Conservation (phyloP, 179 eudicot species). For the Actinidia arguta region DNA sequence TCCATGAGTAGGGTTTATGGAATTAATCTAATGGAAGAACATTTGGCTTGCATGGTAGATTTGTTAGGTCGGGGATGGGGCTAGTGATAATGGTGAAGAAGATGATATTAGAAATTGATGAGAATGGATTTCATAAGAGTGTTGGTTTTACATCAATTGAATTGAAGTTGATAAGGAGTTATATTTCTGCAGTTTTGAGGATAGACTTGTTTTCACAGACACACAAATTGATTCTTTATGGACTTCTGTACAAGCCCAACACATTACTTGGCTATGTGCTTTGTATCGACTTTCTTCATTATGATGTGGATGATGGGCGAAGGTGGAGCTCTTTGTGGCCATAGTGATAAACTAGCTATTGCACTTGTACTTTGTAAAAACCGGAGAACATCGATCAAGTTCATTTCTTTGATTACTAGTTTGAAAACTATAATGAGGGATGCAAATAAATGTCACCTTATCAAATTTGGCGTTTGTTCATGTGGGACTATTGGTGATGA, state of each 20-base stretch:
- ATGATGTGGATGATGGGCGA: conserved; percentile 12
- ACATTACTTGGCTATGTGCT: conserved; percentile 13
- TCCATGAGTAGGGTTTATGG: conserved; percentile 20
- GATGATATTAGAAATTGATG: conserved; percentile 23
- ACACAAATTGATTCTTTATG: conserved; percentile 10
- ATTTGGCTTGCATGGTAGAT: conserved; percentile 26
- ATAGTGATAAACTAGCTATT: too few relatives aligned
- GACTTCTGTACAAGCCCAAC: conserved; percentile 14
- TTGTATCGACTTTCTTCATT: background rate
- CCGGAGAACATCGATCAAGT: too few relatives aligned
- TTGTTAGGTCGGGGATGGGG: conserved; percentile 23
- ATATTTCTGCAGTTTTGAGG: background rate
- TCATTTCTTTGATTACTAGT: background rate
- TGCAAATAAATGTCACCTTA: background rate
- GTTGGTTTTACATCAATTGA: conserved; percentile 25
- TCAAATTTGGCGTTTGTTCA: too few relatives aligned
- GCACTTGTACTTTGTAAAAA: too few relatives aligned
- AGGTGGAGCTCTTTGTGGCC: too few relatives aligned
- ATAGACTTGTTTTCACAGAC: background rate
- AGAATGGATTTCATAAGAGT: conserved; percentile 22
- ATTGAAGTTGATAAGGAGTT: conserved; percentile 21
- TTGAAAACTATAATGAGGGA: background rate
- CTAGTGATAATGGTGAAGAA: conserved; percentile 24
- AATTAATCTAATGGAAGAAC: conserved; percentile 15
- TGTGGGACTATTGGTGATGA: too few relatives aligned